phyloP scores from a whole-genome alignment of 805 yeast genomes.

The Tanozyma kutaoensis region DNA sequence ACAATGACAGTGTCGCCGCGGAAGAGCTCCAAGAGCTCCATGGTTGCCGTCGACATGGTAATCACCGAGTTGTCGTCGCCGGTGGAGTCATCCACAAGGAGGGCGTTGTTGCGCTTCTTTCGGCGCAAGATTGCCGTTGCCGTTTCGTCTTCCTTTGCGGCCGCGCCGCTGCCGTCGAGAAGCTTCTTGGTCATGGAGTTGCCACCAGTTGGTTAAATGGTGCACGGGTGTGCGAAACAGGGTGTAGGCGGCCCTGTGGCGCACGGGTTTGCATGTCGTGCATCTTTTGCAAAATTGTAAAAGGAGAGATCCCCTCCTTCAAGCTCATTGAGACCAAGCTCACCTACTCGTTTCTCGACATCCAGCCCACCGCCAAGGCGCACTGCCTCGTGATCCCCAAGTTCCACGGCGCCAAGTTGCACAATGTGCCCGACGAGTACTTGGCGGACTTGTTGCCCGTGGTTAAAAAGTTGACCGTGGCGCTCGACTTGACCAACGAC shows the following conservation, averaged over 20 bases:
- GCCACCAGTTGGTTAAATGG: no score
- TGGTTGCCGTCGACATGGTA: slow-evolving; percentile 87
- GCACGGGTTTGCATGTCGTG: no score
- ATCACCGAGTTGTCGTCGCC: slow-evolving; percentile 96
- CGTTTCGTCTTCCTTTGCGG: slow-evolving; percentile 46
- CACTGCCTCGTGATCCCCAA: slow-evolving; percentile 89
- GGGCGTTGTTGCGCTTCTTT: slow-evolving; percentile 94
- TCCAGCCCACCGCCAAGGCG: slow-evolving; percentile 83
- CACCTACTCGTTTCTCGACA: slow-evolving; percentile 78
- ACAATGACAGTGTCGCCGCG: slow-evolving; percentile 96
- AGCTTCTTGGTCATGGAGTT: slow-evolving; percentile 24
- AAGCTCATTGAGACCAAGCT: slow-evolving; percentile 79
- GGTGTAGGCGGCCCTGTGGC: no score
- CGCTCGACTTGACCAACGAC: slow-evolving; percentile 54
- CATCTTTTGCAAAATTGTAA: slow-evolving; percentile 88
- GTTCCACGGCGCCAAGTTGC: slow-evolving; percentile 85
- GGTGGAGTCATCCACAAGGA: slow-evolving; percentile 92
- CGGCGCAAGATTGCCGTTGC: slow-evolving; percentile 96
- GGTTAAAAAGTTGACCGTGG: slow-evolving; percentile 73
- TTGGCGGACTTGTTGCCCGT: slow-evolving; percentile 78
- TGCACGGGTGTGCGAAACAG: no score
- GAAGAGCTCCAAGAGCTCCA: slow-evolving; percentile 89
- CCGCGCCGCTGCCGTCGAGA: slow-evolving; percentile 53
- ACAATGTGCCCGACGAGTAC: slow-evolving; percentile 85
- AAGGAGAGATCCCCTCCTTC: slow-evolving; percentile 91